Base-by-base conservation (phyloP, 306 rosid genomes). In the Prunus davidiana region DNA sequence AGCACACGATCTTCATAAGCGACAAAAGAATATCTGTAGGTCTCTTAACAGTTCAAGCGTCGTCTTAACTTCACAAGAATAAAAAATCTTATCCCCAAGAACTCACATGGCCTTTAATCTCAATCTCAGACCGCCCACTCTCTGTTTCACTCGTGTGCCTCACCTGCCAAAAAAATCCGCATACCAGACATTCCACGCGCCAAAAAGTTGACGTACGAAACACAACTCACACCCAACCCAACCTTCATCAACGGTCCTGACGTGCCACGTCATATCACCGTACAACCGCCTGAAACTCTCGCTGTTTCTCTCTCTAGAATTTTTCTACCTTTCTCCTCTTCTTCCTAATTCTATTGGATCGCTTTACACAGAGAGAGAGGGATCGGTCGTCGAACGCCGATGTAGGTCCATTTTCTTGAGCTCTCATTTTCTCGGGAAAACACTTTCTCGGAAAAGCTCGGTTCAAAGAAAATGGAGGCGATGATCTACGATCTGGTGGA, bases 401-500 rank as follows among this genome's bases (percentile, higher is more conserved):
- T 51, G 76, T 80, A 54, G 75, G 30, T 61, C 47, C 27, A 20
- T n/a, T 73, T 19, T 63, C 27, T 55, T 30, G 45, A 43, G 75
- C 76, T 20, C 45, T 43, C 74, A 71, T 34, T 79, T 72, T 72
- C 73, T 34, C 65, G 57, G 74, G 25, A 67, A 12, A 45, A 55
- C 7, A 15, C 11, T 78, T 49, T 69, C 76, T 49, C 32, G 61
- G 54, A 60, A 75, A 72, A 49, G 19, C 63, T 47, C 49, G 16
- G 7, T 4, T 8, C 41, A 27, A 8, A 28, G 12, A 14, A 10
- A 43, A 90, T 90, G 99, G 99, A 85, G 80, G 97, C 91, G 64
- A 79, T 88, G 72, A 80, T 89, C 82, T 86, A 89, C 32, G 98
- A 92, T 77, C 70, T 96, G 15, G 78, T 83, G 69, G 99, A 87